phyloP scores from a whole-genome alignment of 148 eudicot species.

The Heliosperma pusillum region DNA sequence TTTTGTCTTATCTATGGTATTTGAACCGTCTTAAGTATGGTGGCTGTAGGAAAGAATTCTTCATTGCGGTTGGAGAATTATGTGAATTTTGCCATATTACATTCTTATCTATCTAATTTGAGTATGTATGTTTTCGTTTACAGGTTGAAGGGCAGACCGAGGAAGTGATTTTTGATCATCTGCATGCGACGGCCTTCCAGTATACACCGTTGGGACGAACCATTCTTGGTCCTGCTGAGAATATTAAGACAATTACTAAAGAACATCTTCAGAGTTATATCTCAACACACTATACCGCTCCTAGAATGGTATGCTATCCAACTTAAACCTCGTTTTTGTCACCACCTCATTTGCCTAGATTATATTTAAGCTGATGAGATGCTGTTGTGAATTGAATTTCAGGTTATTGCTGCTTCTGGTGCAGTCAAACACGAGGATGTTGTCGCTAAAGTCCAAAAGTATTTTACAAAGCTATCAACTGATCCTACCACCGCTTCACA shows the following conservation, averaged over 20 bases:
- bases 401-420: constrained; percentile 92
- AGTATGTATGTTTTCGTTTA: constrained; percentile 13
- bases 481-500: constrained; percentile 70
- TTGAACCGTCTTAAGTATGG: too few relatives aligned
- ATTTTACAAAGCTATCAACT: constrained; percentile 66
- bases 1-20: too few relatives aligned
- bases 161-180: constrained; percentile 89
- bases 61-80: too few relatives aligned
- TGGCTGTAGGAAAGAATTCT: too few relatives aligned
- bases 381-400: constrained; percentile 8
- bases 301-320: constrained; percentile 58
- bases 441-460: constrained; percentile 61
- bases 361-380: background rate
- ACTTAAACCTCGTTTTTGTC: background rate
- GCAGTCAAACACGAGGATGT: constrained; percentile 86
- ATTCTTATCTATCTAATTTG: background rate
- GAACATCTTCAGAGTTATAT: constrained; percentile 66
- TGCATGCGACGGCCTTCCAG: constrained; percentile 95
- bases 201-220: constrained; percentile 87
- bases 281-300: constrained; percentile 81
- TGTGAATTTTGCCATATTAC: background rate
- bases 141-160: constrained; percentile 87
- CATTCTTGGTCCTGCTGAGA: constrained; percentile 88
- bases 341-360: background rate
- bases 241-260: constrained; percentile 63